A percentile compares a stretch with the other conserved stretches of the same genome.
Evolutionary conservation across 192 early-diverging fungal species (phyloP).

Genomic region (Bifiguratus adelaidae): DNA sequence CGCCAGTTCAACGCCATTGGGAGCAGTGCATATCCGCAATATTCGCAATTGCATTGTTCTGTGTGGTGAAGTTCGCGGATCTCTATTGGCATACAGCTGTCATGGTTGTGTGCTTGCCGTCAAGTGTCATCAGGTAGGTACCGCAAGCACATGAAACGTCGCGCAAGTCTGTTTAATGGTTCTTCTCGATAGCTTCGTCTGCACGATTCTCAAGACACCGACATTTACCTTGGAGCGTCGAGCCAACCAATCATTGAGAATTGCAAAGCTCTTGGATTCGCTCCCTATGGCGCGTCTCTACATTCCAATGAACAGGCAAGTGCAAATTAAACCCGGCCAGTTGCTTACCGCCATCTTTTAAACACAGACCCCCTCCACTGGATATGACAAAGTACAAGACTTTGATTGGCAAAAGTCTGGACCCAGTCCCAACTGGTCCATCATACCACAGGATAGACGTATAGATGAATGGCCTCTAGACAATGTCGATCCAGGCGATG

Average conservation of each 20-base stretch:
- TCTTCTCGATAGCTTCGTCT: constrained; percentile 54
- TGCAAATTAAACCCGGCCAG: neutral
- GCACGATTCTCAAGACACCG: constrained; percentile 56
- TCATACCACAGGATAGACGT: constrained; percentile 18
- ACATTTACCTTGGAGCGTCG: constrained; percentile 55
- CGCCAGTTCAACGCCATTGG: constrained; percentile 26
- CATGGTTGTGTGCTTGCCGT: constrained; percentile 46
- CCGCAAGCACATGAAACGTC: no score
- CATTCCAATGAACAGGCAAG: neutral
- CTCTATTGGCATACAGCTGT: constrained; percentile 59
- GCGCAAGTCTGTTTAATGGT: neutral
- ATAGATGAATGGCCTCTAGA: neutral
- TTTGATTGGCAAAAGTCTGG: constrained; percentile 85
- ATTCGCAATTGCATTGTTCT: constrained; percentile 57
- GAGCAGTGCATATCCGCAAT: constrained; percentile 69
- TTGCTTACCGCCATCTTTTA: neutral
- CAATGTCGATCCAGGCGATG: constrained; percentile 15
- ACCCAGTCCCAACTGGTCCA: constrained; percentile 68
- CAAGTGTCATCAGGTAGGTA: constrained; percentile 66
- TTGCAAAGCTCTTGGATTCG: constrained; percentile 58
- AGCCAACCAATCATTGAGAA: constrained; percentile 86
- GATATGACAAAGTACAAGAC: constrained; percentile 66
- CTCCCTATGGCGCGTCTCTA: constrained; percentile 27
- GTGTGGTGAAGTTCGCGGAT: constrained; percentile 54
- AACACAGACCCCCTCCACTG: constrained; percentile 20